Evolutionary conservation across 768 basidiomycete genomes (phyloP).

Genomic region (Mrakia hoshinonis): DNA sequence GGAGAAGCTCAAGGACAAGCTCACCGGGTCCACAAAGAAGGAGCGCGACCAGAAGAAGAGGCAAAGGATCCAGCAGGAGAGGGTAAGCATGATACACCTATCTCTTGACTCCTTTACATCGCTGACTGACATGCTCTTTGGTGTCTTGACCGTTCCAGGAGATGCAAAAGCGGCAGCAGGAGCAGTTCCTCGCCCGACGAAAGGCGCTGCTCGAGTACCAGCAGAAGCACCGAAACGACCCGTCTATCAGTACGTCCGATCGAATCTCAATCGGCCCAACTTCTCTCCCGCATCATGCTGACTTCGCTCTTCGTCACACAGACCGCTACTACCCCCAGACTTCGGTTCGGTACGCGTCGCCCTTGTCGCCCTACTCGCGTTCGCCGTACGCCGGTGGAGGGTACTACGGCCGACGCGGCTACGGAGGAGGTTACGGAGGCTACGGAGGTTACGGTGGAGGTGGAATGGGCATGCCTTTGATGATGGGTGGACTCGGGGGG

Average conservation of each 20-base stretch:
- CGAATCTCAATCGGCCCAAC: not conserved
- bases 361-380: not conserved
- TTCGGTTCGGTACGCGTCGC: not conserved
- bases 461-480: not conserved
- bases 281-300: too few relatives aligned
- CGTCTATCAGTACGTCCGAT: not conserved
- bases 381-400: not conserved
- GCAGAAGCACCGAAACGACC: conserved; percentile 9
- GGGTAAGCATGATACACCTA: not conserved
- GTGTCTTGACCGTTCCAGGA: not conserved
- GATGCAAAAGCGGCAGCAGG: conserved; percentile 11
- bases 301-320: not conserved
- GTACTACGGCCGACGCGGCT: conserved; percentile 14
- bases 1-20: conserved; percentile 54
- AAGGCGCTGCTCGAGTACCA: conserved; percentile 2
- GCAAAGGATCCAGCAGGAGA: conserved; percentile 40
- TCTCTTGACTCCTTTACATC: not conserved
- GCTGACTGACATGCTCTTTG: not conserved
- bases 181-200: conserved; percentile 20
- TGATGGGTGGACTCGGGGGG: conserved; percentile 10
- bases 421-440: not conserved
- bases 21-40: conserved; percentile 54
- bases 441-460: not conserved
- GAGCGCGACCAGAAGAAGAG: conserved; percentile 43
- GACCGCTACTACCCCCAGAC: conserved; percentile 13